These are phyloP conservation scores for Coniochaeta hoffmannii DNA, from an alignment of 2,329 filamentous ascomycete genomes.

Conservation along the genomic window DNA sequence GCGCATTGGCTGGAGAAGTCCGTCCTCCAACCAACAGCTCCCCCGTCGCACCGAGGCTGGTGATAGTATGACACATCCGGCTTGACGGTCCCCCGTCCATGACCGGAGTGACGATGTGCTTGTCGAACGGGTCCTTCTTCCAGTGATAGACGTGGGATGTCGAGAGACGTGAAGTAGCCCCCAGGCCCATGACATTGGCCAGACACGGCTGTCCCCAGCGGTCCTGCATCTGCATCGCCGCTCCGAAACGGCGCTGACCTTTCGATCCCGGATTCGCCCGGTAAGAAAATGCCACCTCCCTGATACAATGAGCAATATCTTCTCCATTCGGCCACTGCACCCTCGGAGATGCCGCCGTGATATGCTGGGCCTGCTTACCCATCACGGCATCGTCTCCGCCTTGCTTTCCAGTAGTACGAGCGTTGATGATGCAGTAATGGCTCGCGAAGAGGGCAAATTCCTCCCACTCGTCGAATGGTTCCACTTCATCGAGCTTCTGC, in stretches of 20 bases:
- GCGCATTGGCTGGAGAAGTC: slow-evolving; percentile 61
- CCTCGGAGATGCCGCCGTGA: too few species aligned
- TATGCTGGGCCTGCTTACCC: too few species aligned
- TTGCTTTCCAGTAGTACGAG: too few species aligned
- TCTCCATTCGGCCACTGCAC: too few species aligned
- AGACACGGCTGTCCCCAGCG: slow-evolving; percentile 34
- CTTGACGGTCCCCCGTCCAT: slow-evolving; percentile 26
- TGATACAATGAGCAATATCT: background rate
- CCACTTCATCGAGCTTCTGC: slow-evolving; percentile 56
- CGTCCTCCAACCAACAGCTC: slow-evolving; percentile 70
- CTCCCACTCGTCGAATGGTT: slow-evolving; percentile 95
- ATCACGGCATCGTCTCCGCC: background rate
- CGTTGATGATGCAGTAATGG: slow-evolving; percentile 76
- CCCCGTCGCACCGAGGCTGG: slow-evolving; percentile 49
- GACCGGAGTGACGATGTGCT: background rate
- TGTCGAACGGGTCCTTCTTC: background rate
- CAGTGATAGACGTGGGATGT: slow-evolving; percentile 43
- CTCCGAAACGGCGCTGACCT: slow-evolving; percentile 54
- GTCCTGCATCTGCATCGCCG: slow-evolving; percentile 34
- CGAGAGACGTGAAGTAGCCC: slow-evolving; percentile 33
- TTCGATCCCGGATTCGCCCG: slow-evolving; percentile 28
- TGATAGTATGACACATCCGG: slow-evolving; percentile 72
- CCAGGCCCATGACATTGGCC: slow-evolving; percentile 36
- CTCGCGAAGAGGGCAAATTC: slow-evolving; percentile 79
- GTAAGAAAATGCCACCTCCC: slow-evolving; percentile 14